Conservation (phyloP, 306 rosid species). For the Trifolium fragiferum region DNA sequence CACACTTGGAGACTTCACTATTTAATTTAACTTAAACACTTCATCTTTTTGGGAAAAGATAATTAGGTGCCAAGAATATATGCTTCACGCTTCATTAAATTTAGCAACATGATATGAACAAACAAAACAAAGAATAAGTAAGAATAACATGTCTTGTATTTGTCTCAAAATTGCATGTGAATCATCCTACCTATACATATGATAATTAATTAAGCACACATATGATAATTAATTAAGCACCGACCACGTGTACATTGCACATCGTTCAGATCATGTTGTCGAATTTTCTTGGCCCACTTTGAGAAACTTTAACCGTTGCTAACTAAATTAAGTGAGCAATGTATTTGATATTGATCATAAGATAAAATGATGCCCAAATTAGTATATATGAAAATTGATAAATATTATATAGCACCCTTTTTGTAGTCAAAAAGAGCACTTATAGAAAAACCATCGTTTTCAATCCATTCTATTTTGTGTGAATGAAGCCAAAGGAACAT, state of each 20-base stretch:
- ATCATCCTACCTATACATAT: conserved; percentile 20
- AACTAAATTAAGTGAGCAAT: conserved; percentile 19
- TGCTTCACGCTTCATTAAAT: conserved; percentile 37
- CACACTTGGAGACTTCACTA: conserved; percentile 7
- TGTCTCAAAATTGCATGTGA: conserved; percentile 43
- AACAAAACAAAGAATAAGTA: conserved; percentile 22
- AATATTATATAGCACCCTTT: conserved; percentile 16
- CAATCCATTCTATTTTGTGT: conserved; percentile 16
- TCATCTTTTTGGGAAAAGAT: conserved; percentile 22
- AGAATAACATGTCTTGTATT: conserved; percentile 40
- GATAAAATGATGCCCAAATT: neutral
- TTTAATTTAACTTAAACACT: conserved; percentile 1
- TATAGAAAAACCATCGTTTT: conserved; percentile 40
- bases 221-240: conserved; percentile 28
- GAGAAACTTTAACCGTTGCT: conserved; percentile 27
- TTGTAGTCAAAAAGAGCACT: conserved; percentile 45
- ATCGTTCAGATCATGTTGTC: conserved; percentile 1
- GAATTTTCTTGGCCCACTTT: conserved; percentile 29
- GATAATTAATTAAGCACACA: conserved; percentile 11
- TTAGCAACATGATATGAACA: conserved; percentile 21
- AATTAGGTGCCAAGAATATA: conserved; percentile 39
- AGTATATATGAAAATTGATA: neutral
- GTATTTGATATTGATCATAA: conserved; percentile 6
- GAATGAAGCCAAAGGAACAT: conserved; percentile 52
- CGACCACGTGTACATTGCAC: conserved; percentile 39